Conservation (phyloP, 2,329 filamentous ascomycete species). For the Penicillium sp. region DNA sequence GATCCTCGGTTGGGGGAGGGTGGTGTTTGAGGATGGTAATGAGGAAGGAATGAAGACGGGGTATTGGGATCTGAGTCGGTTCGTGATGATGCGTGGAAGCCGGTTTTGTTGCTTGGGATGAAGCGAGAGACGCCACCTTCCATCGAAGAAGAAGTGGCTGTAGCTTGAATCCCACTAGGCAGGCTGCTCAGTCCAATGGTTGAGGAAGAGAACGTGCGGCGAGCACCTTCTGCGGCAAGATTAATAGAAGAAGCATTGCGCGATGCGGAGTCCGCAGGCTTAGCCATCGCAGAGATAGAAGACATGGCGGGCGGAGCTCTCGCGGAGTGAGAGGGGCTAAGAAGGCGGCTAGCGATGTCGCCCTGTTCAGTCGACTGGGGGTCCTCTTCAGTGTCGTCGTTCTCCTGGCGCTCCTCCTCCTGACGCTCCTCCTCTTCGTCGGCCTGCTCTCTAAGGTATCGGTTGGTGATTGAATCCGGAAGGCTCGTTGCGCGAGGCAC, state of each 20-base stretch:
- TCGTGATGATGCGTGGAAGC: constrained; percentile 32
- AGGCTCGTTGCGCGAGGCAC: constrained; percentile 40
- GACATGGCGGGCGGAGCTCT: constrained; percentile 51
- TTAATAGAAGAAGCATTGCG: constrained; percentile 40
- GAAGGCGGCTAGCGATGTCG: constrained; percentile 39
- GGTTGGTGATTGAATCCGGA: constrained; percentile 38
- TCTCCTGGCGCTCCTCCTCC: constrained; percentile 15
- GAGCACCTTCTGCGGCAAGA: constrained; percentile 33
- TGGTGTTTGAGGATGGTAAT: constrained; percentile 49
- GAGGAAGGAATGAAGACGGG: constrained; percentile 48
- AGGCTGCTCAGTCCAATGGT: constrained; percentile 28
- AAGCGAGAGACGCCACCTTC: constrained; percentile 50
- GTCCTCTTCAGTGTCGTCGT: constrained; percentile 25
- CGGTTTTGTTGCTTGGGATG: constrained; percentile 37
- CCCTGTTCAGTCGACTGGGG: constrained; percentile 32
- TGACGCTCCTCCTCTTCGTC: constrained; percentile 20
- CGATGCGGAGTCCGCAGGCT: constrained; percentile 38
- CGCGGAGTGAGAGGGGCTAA: constrained; percentile 42
- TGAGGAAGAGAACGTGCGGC: constrained; percentile 33
- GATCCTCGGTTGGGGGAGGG: constrained; percentile 39
- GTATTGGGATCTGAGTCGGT: constrained; percentile 48
- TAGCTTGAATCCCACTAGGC: constrained; percentile 29
- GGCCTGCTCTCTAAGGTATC: constrained; percentile 27
- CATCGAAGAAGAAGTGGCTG: constrained; percentile 48
- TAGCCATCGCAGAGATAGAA: constrained; percentile 48